These are phyloP conservation scores for Oemleria cerasiformis DNA, from an alignment of 306 rosid genomes.

Conservation along the genomic window DNA sequence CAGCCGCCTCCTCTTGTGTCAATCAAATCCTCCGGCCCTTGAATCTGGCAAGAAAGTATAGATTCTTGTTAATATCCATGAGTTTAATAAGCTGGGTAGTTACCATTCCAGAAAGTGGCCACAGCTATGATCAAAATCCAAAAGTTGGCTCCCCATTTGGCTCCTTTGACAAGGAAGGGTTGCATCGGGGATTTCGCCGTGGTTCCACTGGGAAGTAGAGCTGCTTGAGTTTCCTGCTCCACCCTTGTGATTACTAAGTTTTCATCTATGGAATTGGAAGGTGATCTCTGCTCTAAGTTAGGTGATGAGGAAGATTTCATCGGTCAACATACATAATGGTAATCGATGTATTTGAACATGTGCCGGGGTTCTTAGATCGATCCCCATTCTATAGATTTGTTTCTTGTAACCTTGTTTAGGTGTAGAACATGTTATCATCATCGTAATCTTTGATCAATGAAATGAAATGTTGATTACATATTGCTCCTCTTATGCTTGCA, in stretches of 20 bases:
- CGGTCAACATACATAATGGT: constrained; percentile 18
- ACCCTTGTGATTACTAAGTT: constrained; percentile 10
- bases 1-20: constrained; percentile 55
- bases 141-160: constrained; percentile 11
- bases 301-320: constrained; percentile 15
- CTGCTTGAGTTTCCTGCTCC: constrained; percentile 12
- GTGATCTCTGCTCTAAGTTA: constrained; percentile 2
- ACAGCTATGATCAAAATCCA: background rate
- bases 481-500: background rate
- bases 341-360: constrained; percentile 17
- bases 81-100: constrained; percentile 24
- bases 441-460: background rate
- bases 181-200: constrained; percentile 12
- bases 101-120: constrained; percentile 22
- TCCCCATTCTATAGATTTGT: constrained; percentile 22
- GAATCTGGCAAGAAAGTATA: constrained; percentile 24
- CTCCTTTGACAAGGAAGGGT: constrained; percentile 16
- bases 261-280: constrained; percentile 10
- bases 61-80: constrained; percentile 26
- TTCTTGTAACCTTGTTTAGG: constrained; percentile 13
- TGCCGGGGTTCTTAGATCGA: constrained; percentile 30
- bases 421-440: constrained; percentile 24
- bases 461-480: constrained; percentile 6
- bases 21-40: constrained; percentile 36
- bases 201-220: constrained; percentile 10